These are phyloP conservation scores for Aspergillus arachidicola DNA, from an alignment of 2,329 filamentous ascomycete species.

Conservation along the genomic window DNA sequence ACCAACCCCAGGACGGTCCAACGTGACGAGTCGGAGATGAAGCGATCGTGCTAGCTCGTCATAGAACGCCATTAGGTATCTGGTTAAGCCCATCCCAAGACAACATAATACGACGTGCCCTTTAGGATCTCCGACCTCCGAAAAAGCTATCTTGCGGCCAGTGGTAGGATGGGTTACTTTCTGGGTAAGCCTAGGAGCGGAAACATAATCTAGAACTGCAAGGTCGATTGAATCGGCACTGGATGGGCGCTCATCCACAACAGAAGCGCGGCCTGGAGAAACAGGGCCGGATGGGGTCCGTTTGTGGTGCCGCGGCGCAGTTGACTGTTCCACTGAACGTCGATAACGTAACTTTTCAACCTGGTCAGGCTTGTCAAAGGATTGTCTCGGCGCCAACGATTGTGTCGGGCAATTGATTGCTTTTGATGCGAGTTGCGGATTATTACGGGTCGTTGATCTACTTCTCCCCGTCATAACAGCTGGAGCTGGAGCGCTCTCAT, in stretches of 20 bases:
- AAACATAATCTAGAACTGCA: constrained; percentile 82
- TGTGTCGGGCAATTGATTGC: constrained; percentile 29
- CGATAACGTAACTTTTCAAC: constrained; percentile 28
- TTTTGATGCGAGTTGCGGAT: constrained; percentile 31
- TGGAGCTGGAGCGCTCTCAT: constrained; percentile 72
- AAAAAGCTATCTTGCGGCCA: constrained; percentile 88
- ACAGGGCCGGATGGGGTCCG: constrained; percentile 43
- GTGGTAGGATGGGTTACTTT: constrained; percentile 85
- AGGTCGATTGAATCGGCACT: constrained; percentile 87
- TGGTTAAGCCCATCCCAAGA: constrained; percentile 94
- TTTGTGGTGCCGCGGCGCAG: constrained; percentile 34
- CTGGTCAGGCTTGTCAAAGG: constrained; percentile 34
- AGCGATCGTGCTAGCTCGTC: constrained; percentile 90
- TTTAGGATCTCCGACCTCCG: constrained; percentile 89
- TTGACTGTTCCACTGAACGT: constrained; percentile 32
- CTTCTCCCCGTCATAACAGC: constrained; percentile 64
- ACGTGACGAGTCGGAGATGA: constrained; percentile 86
- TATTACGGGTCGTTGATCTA: constrained; percentile 35
- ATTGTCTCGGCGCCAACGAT: constrained; percentile 27
- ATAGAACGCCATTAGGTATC: constrained; percentile 96
- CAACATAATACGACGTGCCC: constrained; percentile 95
- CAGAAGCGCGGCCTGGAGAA: constrained; percentile 44
- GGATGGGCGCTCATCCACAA: constrained; percentile 70
- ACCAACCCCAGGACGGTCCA: constrained; percentile 90
- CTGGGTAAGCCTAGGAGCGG: constrained; percentile 80